Evolutionary conservation across 202 grass and related monocot genomes (phyloP).

Genomic region (Eragrostis tef): DNA sequence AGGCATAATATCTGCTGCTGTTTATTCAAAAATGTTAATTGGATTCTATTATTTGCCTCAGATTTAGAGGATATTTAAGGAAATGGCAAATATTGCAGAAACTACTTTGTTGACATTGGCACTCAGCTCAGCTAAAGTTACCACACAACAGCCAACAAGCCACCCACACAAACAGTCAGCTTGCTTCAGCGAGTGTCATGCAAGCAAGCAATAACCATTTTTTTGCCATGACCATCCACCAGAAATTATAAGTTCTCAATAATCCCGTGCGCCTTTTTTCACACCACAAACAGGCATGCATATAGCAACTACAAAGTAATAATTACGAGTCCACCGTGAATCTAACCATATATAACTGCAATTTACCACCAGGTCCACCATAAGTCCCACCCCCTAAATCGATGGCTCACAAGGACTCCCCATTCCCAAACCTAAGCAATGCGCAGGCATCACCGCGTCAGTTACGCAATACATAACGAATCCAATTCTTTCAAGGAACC

Average conservation of each 20-base stretch:
- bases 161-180: not conserved
- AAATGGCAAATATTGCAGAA: not conserved
- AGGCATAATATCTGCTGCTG: not conserved
- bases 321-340: not conserved
- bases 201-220: conserved; percentile 1
- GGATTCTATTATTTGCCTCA: not conserved
- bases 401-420: not conserved
- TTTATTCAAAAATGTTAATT: not conserved
- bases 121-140: not conserved
- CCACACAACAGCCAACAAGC: not conserved
- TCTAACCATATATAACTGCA: not conserved
- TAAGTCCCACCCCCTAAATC: not conserved
- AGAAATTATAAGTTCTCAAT: not conserved
- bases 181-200: not conserved
- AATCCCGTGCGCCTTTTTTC: not conserved
- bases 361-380: not conserved
- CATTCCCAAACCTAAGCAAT: not conserved
- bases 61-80: not conserved
- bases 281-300: not conserved
- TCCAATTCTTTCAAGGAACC: not conserved
- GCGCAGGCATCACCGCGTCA: not conserved
- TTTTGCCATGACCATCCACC: conserved; percentile 5
- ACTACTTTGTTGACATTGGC: not conserved
- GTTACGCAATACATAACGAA: not conserved
- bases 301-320: not conserved